These are phyloP conservation scores for Alloteropsis semialata DNA, from an alignment of 176 grass and related monocot genomes.

Conservation along the genomic window DNA sequence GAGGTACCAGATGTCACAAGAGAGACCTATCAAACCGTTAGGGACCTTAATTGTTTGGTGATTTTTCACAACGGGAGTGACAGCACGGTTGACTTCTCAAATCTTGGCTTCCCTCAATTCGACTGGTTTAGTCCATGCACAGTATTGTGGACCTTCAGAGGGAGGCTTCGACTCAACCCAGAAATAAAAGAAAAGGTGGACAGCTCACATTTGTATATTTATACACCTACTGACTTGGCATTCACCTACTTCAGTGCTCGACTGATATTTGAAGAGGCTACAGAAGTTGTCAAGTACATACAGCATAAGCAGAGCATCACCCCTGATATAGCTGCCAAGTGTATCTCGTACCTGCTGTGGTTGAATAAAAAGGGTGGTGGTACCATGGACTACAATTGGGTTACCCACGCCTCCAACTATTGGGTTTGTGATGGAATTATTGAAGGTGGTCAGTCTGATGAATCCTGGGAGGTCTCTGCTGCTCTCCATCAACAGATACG, in stretches of 20 bases:
- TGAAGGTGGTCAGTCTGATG: not conserved
- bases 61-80: not conserved
- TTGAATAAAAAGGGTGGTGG: fast-evolving
- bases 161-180: not conserved
- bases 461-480: not conserved
- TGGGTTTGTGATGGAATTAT: conserved; percentile 30
- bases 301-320: not conserved
- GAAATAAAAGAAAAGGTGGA: not conserved
- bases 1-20: not conserved
- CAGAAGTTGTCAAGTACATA: not conserved
- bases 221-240: fast-evolving
- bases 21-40: not conserved
- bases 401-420: not conserved
- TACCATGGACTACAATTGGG: not conserved
- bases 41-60: not conserved
- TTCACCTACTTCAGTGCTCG: too few species aligned
- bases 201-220: not conserved
- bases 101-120: not conserved
- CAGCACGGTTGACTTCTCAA: fast-evolving
- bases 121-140: too few species aligned
- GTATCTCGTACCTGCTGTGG: not conserved
- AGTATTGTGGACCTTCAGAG: not conserved
- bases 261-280: not conserved
- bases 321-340: not conserved
- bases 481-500: not conserved